These are phyloP conservation scores for Abrus precatorius DNA, from an alignment of 306 rosid genomes.

Conservation along the genomic window DNA sequence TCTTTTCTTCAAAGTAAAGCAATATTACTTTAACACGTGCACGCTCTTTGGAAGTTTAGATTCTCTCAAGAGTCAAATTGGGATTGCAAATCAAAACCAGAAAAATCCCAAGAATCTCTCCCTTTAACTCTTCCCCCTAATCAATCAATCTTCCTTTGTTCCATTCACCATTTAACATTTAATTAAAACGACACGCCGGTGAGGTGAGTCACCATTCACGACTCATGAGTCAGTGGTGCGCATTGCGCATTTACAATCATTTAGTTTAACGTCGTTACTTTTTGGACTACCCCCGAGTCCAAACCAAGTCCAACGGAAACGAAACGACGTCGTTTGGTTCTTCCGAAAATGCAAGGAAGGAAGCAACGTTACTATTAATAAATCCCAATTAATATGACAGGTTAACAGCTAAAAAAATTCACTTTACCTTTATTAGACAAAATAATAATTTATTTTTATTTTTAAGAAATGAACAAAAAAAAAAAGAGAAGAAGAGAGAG, in stretches of 20 bases:
- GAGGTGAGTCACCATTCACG: background rate
- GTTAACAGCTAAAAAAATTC: background rate
- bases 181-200: background rate
- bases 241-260: background rate
- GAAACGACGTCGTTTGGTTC: constrained; percentile 32
- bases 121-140: background rate
- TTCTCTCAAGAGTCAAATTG: background rate
- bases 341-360: background rate
- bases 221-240: background rate
- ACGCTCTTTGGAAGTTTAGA: constrained; percentile 37
- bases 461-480: background rate
- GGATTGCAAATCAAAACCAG: background rate
- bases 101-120: constrained; percentile 5
- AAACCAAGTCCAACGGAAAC: constrained; percentile 7
- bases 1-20: constrained; percentile 51
- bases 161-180: background rate
- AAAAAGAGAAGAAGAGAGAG: background rate
- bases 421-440: background rate
- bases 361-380: background rate
- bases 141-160: background rate
- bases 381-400: background rate
- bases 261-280: too few species aligned
- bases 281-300: constrained; percentile 7
- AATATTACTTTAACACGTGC: constrained; percentile 50
- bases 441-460: background rate